Evolutionary conservation across 2,329 filamentous ascomycete genomes (phyloP).

Genomic region (Ophiocordyceps camponoti-leonardi): DNA sequence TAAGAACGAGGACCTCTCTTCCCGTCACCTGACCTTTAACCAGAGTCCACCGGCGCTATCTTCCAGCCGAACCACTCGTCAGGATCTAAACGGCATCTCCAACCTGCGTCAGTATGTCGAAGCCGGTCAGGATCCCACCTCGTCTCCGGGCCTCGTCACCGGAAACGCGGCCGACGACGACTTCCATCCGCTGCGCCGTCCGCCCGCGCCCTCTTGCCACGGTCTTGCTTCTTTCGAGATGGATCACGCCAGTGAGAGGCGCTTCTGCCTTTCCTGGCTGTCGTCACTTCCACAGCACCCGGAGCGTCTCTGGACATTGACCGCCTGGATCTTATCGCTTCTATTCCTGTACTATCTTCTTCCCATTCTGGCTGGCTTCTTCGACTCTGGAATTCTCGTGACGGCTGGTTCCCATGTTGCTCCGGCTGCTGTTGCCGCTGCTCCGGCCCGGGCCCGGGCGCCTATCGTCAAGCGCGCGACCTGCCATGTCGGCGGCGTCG

Average conservation of each 20-base stretch:
- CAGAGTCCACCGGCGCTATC: constrained; percentile 33
- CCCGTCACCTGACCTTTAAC: constrained; percentile 32
- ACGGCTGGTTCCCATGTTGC: neutral
- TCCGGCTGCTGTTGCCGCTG: neutral
- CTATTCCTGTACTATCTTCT: constrained; percentile 16
- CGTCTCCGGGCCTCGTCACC: constrained; percentile 4
- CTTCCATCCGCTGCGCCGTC: constrained; percentile 1
- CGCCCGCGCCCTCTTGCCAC: neutral
- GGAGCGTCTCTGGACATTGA: constrained; percentile 20
- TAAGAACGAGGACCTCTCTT: constrained; percentile 30
- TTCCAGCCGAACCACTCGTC: constrained; percentile 30
- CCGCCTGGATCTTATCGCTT: constrained; percentile 24
- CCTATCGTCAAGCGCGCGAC: constrained; percentile 10
- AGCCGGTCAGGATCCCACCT: constrained; percentile 14
- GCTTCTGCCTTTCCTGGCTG: constrained; percentile 14
- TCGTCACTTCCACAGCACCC: constrained; percentile 12
- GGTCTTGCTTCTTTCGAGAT: constrained; percentile 7
- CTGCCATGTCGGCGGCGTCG: constrained; percentile 13
- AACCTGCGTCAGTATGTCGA: constrained; percentile 28
- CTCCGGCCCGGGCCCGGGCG: neutral
- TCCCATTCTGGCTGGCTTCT: constrained; percentile 2
- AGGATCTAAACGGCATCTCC: constrained; percentile 37
- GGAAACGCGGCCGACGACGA: constrained; percentile 8
- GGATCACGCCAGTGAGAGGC: constrained; percentile 23
- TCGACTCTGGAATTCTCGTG: neutral